Conservation (phyloP, 1,139 yeast genomes). For the Debaryomycetaceae sp. region DNA sequence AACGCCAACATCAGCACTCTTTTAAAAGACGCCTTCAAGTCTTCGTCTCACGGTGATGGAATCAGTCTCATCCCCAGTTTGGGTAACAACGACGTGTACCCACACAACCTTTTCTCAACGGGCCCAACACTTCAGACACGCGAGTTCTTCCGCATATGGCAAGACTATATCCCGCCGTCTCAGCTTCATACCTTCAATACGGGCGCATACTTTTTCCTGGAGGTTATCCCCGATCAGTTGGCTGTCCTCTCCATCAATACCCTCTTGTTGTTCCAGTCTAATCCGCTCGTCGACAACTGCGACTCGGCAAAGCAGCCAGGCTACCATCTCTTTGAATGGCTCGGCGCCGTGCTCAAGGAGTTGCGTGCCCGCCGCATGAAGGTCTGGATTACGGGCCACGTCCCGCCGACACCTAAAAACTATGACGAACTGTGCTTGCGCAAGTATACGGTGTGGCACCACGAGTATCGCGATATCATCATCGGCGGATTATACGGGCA, state of each 20-base stretch:
- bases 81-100: slow-evolving; percentile 84
- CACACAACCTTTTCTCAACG: slow-evolving; percentile 72
- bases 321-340: slow-evolving; percentile 64
- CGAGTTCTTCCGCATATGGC: slow-evolving; percentile 66
- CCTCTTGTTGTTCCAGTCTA: slow-evolving; percentile 59
- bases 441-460: slow-evolving; percentile 65
- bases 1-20: slow-evolving; percentile 48
- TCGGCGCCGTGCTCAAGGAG: slow-evolving; percentile 64
- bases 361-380: slow-evolving; percentile 66
- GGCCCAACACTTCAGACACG: slow-evolving; percentile 83
- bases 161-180: slow-evolving; percentile 60
- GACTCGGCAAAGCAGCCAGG: slow-evolving; percentile 68
- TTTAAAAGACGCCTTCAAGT: slow-evolving; percentile 40
- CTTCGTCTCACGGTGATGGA: slow-evolving; percentile 18
- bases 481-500: slow-evolving; percentile 81
- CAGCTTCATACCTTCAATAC: slow-evolving; percentile 66
- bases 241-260: slow-evolving; percentile 76
- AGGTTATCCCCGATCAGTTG: slow-evolving; percentile 65
- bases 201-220: slow-evolving; percentile 66
- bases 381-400: slow-evolving; percentile 83
- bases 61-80: slow-evolving; percentile 55
- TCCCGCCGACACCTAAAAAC: slow-evolving; percentile 75
- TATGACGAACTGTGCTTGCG: slow-evolving; percentile 62
- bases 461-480: slow-evolving; percentile 73
- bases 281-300: slow-evolving; percentile 77